Conservation (phyloP, 139 green algal genomes). For the Tetratostichococcus sp. region DNA sequence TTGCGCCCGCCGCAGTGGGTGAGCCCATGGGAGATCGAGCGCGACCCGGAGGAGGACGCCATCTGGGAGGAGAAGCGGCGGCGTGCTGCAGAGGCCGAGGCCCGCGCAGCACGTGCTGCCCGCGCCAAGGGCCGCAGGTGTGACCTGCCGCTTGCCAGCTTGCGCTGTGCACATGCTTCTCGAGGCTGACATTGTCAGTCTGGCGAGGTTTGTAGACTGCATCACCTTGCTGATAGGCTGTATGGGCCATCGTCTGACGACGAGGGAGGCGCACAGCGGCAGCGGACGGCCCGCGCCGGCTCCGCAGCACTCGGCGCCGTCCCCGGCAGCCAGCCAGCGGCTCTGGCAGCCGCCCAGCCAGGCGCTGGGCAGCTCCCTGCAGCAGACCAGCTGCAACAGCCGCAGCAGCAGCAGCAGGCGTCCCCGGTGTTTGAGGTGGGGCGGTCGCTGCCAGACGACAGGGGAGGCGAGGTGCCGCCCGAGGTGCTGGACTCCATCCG, state of each 20-base stretch:
- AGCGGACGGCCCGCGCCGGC: too few relatives aligned
- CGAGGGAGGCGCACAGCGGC: not conserved
- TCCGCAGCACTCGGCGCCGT: too few relatives aligned
- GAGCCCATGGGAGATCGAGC: constrained; percentile 80
- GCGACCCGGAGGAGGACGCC: constrained; percentile 61
- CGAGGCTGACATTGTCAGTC: too few relatives aligned
- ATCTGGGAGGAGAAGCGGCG: constrained; percentile 34
- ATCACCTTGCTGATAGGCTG: too few relatives aligned
- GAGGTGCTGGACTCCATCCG: constrained; percentile 39
- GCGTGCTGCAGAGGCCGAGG: constrained; percentile 33
- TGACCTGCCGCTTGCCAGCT: constrained; percentile 17
- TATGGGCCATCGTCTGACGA: too few relatives aligned
- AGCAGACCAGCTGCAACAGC: not conserved
- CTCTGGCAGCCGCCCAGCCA: too few relatives aligned
- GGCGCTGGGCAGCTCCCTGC: too few relatives aligned
- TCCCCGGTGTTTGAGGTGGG: not conserved
- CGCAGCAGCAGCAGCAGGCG: constrained; percentile 11
- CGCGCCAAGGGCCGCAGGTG: constrained; percentile 22
- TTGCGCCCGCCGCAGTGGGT: constrained; percentile 47
- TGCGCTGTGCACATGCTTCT: too few relatives aligned
- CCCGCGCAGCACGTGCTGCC: constrained; percentile 21
- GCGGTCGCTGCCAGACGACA: not conserved
- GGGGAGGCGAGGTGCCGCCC: constrained; percentile 6
- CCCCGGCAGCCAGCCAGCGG: too few relatives aligned
- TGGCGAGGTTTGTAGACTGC: too few relatives aligned